phyloP scores from a whole-genome alignment of 75 land plant species.

The Pseudotsuga menziesii region DNA sequence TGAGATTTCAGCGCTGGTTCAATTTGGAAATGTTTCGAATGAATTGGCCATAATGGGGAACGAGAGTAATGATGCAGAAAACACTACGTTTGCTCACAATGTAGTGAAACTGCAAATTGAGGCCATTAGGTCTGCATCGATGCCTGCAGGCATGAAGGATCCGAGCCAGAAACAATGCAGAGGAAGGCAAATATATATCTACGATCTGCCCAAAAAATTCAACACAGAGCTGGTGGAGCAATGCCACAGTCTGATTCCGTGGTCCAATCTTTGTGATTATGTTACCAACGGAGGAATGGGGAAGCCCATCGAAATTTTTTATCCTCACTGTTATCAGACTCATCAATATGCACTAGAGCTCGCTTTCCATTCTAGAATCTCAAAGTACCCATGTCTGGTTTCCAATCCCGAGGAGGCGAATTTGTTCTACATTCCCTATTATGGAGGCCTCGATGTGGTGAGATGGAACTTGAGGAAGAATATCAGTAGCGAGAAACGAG shows the following conservation, averaged over 20 bases:
- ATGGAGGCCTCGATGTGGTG: constrained; percentile 65
- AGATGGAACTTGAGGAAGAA: constrained; percentile 65
- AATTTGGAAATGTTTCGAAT: background rate
- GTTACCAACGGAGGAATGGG: constrained; percentile 47
- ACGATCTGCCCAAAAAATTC: constrained; percentile 22
- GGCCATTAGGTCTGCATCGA: constrained; percentile 1
- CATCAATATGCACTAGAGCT: constrained; percentile 71
- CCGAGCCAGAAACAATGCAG: background rate
- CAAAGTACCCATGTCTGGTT: constrained; percentile 56
- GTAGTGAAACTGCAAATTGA: background rate
- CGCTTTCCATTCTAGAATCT: constrained; percentile 50
- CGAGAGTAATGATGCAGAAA: too few relatives aligned
- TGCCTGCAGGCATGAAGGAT: background rate
- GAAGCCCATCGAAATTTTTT: constrained; percentile 20
- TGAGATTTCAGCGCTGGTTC: background rate
- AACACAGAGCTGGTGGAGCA: constrained; percentile 15
- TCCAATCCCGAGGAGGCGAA: constrained; percentile 32
- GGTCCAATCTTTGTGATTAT: constrained; percentile 46
- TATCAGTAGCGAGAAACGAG: constrained; percentile 38
- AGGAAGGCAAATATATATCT: constrained; percentile 12
- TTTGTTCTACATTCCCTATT: constrained; percentile 75
- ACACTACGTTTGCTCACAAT: background rate
- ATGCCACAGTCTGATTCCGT: constrained; percentile 28
- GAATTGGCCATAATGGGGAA: too few relatives aligned
- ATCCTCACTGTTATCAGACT: constrained; percentile 48